Percentiles rank a stretch among this genome's conserved stretches.
Evolutionary conservation across 495 filamentous ascomycete genomes (phyloP).

Genomic region (Aspergillus wentii): DNA sequence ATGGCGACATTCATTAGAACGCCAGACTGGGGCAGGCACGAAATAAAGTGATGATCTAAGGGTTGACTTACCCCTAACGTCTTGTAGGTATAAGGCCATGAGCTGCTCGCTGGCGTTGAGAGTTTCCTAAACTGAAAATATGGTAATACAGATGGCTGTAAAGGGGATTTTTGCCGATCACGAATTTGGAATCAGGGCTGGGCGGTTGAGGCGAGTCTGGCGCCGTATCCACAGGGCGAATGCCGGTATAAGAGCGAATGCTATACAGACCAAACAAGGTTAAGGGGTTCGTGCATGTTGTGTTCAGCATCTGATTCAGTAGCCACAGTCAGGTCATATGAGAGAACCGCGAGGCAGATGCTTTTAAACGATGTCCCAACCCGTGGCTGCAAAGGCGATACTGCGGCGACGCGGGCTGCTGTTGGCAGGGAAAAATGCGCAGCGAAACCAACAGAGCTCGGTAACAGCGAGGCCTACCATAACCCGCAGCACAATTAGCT

Average conservation of each 20-base stretch:
- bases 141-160: slow-evolving; percentile 36
- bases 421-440: slow-evolving; percentile 28
- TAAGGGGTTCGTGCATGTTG: slow-evolving; percentile 19
- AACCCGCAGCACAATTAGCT: slow-evolving; percentile 41
- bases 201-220: slow-evolving; percentile 19
- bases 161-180: slow-evolving; percentile 40
- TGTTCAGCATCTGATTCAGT: slow-evolving; percentile 7
- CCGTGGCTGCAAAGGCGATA: slow-evolving; percentile 42
- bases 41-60: slow-evolving; percentile 42
- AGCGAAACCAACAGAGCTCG: slow-evolving; percentile 36
- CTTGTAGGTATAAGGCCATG: slow-evolving; percentile 18
- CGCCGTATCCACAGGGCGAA: slow-evolving; percentile 37
- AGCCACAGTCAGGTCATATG: slow-evolving; percentile 32
- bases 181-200: slow-evolving; percentile 41
- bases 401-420: slow-evolving; percentile 27
- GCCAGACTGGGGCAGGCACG: slow-evolving; percentile 40
- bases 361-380: slow-evolving; percentile 34
- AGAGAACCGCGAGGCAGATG: slow-evolving; percentile 32
- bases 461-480: slow-evolving; percentile 38
- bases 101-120: slow-evolving; percentile 36
- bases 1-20: slow-evolving; percentile 39
- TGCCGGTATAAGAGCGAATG: slow-evolving; percentile 22
- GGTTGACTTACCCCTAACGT: slow-evolving; percentile 20
- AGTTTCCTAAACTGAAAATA: slow-evolving; percentile 31
- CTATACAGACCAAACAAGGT: slow-evolving; percentile 25